Percentiles rank a stretch among this genome's conserved stretches.
Evolutionary conservation across 768 basidiomycete genomes (phyloP).

Genomic region (Xanthoconium stramineum): DNA sequence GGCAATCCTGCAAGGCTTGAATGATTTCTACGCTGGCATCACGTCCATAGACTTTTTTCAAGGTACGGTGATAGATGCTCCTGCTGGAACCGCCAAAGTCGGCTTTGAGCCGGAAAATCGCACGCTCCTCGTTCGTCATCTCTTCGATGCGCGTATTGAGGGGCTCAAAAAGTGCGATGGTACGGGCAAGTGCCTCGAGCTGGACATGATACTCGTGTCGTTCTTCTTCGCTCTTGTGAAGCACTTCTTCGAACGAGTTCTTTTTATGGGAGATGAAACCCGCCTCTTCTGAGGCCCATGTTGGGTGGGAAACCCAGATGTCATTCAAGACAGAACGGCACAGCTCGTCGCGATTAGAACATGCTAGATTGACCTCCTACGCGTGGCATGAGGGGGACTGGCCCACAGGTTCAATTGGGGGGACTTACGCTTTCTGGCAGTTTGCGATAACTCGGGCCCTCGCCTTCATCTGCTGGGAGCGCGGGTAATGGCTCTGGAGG

Average conservation of each 20-base stretch:
- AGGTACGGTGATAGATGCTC: conserved; percentile 84
- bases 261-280: conserved; percentile 96
- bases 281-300: conserved; percentile 95
- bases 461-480: conserved; percentile 75
- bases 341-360: conserved; percentile 91
- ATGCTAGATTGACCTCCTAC: conserved; percentile 85
- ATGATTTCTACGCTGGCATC: conserved; percentile 75
- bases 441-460: conserved; percentile 92
- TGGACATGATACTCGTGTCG: conserved; percentile 97
- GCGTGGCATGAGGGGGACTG: conserved; percentile 4
- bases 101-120: conserved; percentile 74
- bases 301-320: conserved; percentile 97
- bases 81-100: conserved; percentile 89
- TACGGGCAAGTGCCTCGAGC: conserved; percentile 85
- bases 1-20: conserved; percentile 87
- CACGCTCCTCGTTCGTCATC: conserved; percentile 86
- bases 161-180: conserved; percentile 89
- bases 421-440: conserved; percentile 80
- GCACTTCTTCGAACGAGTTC: conserved; percentile 91
- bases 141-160: conserved; percentile 78
- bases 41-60: conserved; percentile 92
- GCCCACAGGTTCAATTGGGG: background rate
- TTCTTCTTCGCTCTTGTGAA: conserved; percentile 97
- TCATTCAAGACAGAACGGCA: conserved; percentile 97
- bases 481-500: conserved; percentile 77